Evolutionary conservation across 2,329 filamentous ascomycete species (phyloP), one percentile per base, ranked within the genome.

Genomic region (Nemania sp.): DNA sequence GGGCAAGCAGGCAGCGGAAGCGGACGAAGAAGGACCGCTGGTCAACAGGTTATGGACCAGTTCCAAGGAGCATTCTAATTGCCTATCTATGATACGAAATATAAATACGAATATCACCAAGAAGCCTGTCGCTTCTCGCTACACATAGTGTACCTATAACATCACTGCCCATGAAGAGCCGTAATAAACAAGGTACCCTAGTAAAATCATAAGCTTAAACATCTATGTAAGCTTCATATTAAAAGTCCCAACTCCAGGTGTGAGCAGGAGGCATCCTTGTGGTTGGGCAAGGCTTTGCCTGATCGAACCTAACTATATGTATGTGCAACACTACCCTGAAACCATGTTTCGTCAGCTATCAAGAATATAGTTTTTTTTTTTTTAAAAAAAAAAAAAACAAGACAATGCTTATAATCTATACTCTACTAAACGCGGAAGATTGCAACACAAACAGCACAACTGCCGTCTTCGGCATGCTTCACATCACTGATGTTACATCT

Each of bases 31-130:
- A 84, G 89, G 71, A 87, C 87, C 0, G 83, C 90, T 79, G 86
- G 87, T 2, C 86, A 89, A 74, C 87, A 90, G 77, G 83, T 90
- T 49, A 79, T 90, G 67, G 87, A 90, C 73, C 87, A 90, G 76
- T 88, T 90, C 65, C 79, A 83, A 68, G 84, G 82, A 20, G 80
- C 84, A 8, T 83, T 86, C 54, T 84, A 71, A 75, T 13, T 20
- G 8, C 4, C 35, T 51, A 54, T 24, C 24, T 35, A 35, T 11
- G 60, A 53, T 55, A 56, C 18, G 49, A 56, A 49, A 63, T 60
- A 45, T 32, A 7, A 26, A 1, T 26, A 56, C 18, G 26, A 53
- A 22, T 29, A 13, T 10, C 15, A 51, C 22, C 13, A 56, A 49
- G 24, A n/a, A n/a, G n/a, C n/a, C 24, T 47, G 43, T 13, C 2